These are phyloP conservation scores for Cytospora schulzeri DNA, from an alignment of 2,329 filamentous ascomycete species.

Conservation along the genomic window DNA sequence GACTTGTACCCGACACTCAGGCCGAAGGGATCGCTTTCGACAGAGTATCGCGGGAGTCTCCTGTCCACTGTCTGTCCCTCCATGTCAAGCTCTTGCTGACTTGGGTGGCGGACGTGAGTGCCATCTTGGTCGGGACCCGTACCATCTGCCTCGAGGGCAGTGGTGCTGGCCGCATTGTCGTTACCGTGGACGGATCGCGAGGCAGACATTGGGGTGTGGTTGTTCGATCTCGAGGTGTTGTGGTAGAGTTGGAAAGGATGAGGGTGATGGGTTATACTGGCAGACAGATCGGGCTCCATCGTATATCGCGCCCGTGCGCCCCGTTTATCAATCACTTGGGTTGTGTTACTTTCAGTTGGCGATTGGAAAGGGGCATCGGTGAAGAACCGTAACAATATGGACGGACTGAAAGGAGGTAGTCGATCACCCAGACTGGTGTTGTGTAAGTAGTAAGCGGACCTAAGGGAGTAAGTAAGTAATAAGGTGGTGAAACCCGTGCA, in stretches of 20 bases:
- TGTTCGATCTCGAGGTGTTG: conserved; percentile 32
- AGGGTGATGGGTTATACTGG: conserved; percentile 47
- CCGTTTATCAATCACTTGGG: too few relatives aligned
- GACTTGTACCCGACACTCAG: conserved; percentile 79
- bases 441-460: too few relatives aligned
- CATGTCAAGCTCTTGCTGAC: conserved; percentile 42
- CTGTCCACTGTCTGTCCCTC: conserved; percentile 49
- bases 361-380: too few relatives aligned
- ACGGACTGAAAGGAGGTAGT: too few relatives aligned
- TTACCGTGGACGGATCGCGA: conserved; percentile 30
- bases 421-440: too few relatives aligned
- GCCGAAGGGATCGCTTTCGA: conserved; percentile 77
- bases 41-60: conserved; percentile 59
- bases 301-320: neutral
- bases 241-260: conserved; percentile 46
- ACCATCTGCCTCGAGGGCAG: conserved; percentile 46
- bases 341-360: too few relatives aligned
- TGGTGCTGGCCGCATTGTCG: conserved; percentile 37
- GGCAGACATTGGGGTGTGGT: conserved; percentile 32
- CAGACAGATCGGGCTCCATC: conserved; percentile 45
- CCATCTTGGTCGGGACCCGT: conserved; percentile 40
- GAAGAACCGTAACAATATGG: too few relatives aligned
- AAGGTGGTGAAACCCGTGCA: too few relatives aligned
- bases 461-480: too few relatives aligned
- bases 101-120: conserved; percentile 44